These are phyloP conservation scores for Fusarium keratoplasticum DNA, from an alignment of 2,329 filamentous ascomycete genomes.

Conservation along the genomic window DNA sequence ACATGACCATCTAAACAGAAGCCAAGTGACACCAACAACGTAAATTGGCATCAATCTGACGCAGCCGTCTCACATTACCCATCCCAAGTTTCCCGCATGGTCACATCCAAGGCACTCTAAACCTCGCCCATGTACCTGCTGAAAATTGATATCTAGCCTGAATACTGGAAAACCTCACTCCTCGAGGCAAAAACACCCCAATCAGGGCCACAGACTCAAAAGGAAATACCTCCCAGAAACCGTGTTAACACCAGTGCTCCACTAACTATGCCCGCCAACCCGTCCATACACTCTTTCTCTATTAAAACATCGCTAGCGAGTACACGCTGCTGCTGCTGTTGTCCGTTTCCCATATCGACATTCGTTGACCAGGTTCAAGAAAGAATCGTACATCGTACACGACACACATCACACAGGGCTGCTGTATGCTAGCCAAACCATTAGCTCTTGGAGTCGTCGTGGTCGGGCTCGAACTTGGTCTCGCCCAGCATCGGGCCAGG, in stretches of 20 bases:
- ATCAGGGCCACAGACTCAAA: slow-evolving; percentile 3
- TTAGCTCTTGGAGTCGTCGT: slow-evolving; percentile 57
- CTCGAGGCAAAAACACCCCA: not conserved
- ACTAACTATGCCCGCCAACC: slow-evolving; percentile 21
- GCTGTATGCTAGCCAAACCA: not conserved
- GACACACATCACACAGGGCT: not conserved
- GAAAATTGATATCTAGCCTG: slow-evolving; percentile 16
- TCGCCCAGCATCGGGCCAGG: slow-evolving; percentile 71
- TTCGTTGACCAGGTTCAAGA: not conserved
- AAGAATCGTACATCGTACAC: slow-evolving; percentile 36
- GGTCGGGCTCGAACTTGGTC: slow-evolving; percentile 76
- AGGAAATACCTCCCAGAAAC: slow-evolving; percentile 20
- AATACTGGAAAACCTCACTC: slow-evolving; percentile 13
- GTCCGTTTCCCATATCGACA: slow-evolving; percentile 13
- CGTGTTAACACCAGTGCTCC: slow-evolving; percentile 35
- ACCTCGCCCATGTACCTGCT: not conserved
- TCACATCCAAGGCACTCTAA: not conserved
- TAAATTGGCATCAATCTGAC: not conserved
- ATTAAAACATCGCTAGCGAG: slow-evolving; percentile 25
- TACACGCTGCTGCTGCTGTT: slow-evolving; percentile 2
- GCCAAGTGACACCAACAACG: not conserved
- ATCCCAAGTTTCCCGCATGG: not conserved
- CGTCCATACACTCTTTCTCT: slow-evolving; percentile 12
- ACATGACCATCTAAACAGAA: not conserved
- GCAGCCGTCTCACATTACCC: not conserved